Base-by-base conservation (phyloP, 1,139 yeast species). In the Hansenula sp. region DNA sequence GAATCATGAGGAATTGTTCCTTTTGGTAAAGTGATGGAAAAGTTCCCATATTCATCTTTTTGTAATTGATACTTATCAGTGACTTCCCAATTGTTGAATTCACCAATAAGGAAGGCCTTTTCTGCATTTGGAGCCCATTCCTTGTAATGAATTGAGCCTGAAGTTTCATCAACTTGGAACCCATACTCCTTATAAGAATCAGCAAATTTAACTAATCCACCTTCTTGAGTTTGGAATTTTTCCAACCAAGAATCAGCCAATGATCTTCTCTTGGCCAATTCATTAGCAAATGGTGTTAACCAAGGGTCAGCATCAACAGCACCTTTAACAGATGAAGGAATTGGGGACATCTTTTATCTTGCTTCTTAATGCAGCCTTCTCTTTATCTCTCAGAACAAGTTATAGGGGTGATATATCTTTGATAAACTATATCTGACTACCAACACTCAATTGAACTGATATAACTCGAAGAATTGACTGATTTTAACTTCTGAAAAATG, bases 101-200 rank as follows among this genome's bases (percentile, higher is more conserved):
- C 98, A 11, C 99, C 99, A 45, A 88, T 83, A 31, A 93, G 63
- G 41, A 80, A 75, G 1, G 95, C 97, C 40, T 64, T 70, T 8
- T 60, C 60, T 2, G 96, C 98, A 58, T 88, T 83, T 8, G 98
- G 99, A 3, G 95, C 90, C 80, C 96, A 91, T 65, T 91, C 96
- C 29, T 77, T 72, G 57, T 86, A 84, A 3, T 68, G 63, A 41
- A 91, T 77, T 13, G 76, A 72, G 45, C 80, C 79, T 37, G 76
- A 71, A 12, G 53, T 49, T 36, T 66, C 61, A 51, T 76, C 68
- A 16, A 84, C 81, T 55, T 88, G 91, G 50, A 93, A 69, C 1
- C 99, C 99, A 64, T 83, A 87, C 16, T 64, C 61, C 57, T 81
- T 70, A 64, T 89, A 93, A 8, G 72, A 61, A 44, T 72, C 71